Conservation (phyloP, 2,329 filamentous ascomycete species). For the Colletotrichum paranaense region DNA sequence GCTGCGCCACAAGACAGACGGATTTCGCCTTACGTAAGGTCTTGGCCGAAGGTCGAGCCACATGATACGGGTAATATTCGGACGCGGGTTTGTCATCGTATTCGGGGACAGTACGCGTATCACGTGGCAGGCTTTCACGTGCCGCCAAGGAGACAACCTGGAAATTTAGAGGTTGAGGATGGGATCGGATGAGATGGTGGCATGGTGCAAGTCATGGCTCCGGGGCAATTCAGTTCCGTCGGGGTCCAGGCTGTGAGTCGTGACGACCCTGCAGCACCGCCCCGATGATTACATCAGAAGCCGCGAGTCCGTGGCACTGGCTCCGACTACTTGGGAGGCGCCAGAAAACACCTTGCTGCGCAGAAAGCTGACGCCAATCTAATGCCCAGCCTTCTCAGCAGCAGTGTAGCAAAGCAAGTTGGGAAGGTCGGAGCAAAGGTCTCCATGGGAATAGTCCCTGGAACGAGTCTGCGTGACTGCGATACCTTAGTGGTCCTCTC, state of each 20-base stretch:
- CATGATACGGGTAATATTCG: background rate
- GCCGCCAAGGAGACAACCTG: background rate
- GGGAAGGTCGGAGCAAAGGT: background rate
- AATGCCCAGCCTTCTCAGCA: background rate
- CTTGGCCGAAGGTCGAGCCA: background rate
- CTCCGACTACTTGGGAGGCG: background rate
- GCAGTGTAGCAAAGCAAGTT: background rate
- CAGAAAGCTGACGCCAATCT: background rate
- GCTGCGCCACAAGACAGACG: background rate
- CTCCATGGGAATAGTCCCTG: conserved; percentile 22
- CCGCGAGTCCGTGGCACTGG: conserved; percentile 20
- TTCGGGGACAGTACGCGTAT: background rate
- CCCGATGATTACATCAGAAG: conserved; percentile 32
- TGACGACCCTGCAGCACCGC: conserved; percentile 23
- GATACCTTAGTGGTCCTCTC: background rate
- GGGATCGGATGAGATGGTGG: background rate
- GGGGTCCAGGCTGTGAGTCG: conserved; percentile 17
- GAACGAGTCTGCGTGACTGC: conserved; percentile 7
- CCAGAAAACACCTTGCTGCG: background rate
- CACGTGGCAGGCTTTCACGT: conserved; percentile 11
- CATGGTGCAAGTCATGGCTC: conserved; percentile 7
- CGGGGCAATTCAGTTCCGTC: conserved; percentile 22
- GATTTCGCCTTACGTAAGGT: background rate
- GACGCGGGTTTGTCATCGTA: background rate
- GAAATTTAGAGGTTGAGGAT: background rate